Base-by-base conservation (phyloP, 2,329 filamentous ascomycete genomes). In the Aspergillus persii region DNA sequence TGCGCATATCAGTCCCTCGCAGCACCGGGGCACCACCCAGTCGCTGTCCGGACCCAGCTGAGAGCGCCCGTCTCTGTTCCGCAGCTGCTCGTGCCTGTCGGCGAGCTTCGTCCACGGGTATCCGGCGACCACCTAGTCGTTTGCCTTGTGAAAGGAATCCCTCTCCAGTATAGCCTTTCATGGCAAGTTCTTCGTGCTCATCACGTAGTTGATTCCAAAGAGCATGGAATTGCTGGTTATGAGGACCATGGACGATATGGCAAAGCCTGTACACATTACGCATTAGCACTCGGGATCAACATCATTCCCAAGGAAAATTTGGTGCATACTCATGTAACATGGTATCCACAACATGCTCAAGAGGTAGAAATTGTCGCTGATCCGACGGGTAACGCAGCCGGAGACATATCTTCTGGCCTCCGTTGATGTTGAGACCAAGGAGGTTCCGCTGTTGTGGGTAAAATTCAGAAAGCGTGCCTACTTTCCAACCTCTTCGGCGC, bases 201-300 rank as follows among this genome's bases (percentile, higher is more conserved):
- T 94, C 90, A 23, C 94, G 87, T 4, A 97, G 84, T 71, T 96
- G 89, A 67, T 96, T 89, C 91, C 93, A 96, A 4, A 97, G 80
- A 0, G 87, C 87, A 66, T 96, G 87, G 70, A 98, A 98, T 39
- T 89, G 84, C 50, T 81, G 83, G 70, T 97, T 87, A 73, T 98
- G 94, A 1, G 91, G 90, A 0, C 91, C 92, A 74, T 89, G 87
- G 9, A 92, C 84, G 64, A 90, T 96, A 70, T 98, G 94, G n/a
- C 86, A 88, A 2, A 98, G 84, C 67, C 80, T 82, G 52, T 6
- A 30, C 2, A 46, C 60, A 46, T 71, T 6, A 30, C 2, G 44
- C 60, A 46, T 71, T 15, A 67, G 61, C 18, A 54, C 50, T 44
- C 18, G 52, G 27, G 51, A 49, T 29, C 53, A 55, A 58, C 30